Evolutionary conservation across 2,329 filamentous ascomycete species (phyloP), one percentile per base, ranked within the genome.

Genomic region (Reticulascus tulasneorum): DNA sequence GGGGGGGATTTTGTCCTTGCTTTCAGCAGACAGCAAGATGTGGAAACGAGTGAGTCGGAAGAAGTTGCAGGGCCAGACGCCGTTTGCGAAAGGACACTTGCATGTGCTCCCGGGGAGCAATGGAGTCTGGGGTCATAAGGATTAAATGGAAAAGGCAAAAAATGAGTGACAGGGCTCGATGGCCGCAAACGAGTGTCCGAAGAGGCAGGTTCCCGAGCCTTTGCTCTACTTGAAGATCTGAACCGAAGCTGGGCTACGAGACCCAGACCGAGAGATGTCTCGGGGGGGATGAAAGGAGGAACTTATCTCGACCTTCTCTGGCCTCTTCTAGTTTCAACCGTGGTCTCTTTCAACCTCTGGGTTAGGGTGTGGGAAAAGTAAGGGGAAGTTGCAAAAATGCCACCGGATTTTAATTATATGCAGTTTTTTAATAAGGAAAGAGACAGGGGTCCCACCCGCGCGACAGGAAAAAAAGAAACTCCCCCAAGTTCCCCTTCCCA

Each of bases 381-480:
- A 42, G 42, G 42, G 42, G 42, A 38, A 44, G 39, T 30, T 40
- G 32, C 23, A 35, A 39, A 43, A 43, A 45, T 43, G 42, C 43
- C 39, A 45, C 39, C 27, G 29, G 27, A 35, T 32, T 41, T 41
- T 40, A 34, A 35, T 40, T 44, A 35, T 37, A 35, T 44, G 40
- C 43, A 44, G 31, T 40, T 36, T 43, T 33, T 42, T 45, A 40
- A 27, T 44, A 34, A 44, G 31, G 40, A 33, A 40, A n/a, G 25
- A 24, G 42, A 35, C 42, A 43, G 39, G 42, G 42, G 42, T 45
- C 40, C 33, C 34, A 42, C 38, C 34, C 25, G 35, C 37, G 31
- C 37, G 22, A 36, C 27, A 36, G 34, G 24, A 21, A 45, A 29
- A 37, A 44, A 42, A 36, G 35, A 40, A 44, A 13, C 30, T 34